Evolutionary conservation across 1,284 basidiomycete species (phyloP), one percentile per base, ranked within the genome.

Genomic region (Cryptococcus floricola): DNA sequence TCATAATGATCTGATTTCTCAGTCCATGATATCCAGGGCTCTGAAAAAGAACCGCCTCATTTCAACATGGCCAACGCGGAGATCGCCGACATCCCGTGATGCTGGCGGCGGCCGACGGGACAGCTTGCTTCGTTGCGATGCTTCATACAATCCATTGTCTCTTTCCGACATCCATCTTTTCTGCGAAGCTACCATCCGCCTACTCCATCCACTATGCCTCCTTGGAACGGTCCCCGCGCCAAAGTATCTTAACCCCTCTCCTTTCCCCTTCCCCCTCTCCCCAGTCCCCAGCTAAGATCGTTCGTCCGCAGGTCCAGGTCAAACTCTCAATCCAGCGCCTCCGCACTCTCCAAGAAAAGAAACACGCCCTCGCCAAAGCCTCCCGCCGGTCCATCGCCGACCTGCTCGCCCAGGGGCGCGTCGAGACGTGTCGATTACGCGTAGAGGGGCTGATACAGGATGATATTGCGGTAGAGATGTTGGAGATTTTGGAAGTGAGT

Each of bases 301-400:
- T 25, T 16, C n/a, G n/a, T n/a, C 38, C 42, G 49, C 52, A 75
- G 72, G 72, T 75, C 52, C 74, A 75, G 49, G 70, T 75, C 56
- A 65, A 66, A 61, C 83, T 97, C 48, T 89, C 92, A 3, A 87
- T 95, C 31, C 93, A 98, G 76, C 86, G 94, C 6, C 80, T 96
- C 52, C 84, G 90, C 52, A 91, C 88, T 37, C 79, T 96, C 3
- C 91, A 95, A 69, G 89, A 93, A 78, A 97, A 97, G 83, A 93
- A 89, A 78, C 85, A 88, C 62, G 91, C 93, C 0, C 85, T 96
- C 58, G 91, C 92, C 0, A 97, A 97, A 79, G 82, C 61, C 56
- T 64, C 71, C 0, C 58, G 77, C 12, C 63, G 77, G 38, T 76
- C 77, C 53, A 78, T 78, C 34, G 77, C 77, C n/a, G 77, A 78